phyloP scores from a whole-genome alignment of 768 basidiomycete genomes.

The Fistulinella prunicolor region DNA sequence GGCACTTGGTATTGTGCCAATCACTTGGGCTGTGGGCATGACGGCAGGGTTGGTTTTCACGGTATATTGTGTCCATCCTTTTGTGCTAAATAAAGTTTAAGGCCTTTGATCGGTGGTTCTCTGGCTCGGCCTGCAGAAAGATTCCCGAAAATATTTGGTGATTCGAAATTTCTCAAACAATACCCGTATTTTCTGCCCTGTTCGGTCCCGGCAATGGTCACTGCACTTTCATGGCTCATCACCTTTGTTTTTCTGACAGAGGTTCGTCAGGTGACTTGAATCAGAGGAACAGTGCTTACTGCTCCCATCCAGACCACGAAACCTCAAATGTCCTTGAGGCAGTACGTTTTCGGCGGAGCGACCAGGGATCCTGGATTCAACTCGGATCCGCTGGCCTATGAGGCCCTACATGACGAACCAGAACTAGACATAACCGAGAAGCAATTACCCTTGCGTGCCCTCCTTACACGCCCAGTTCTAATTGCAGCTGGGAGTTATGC shows the following conservation, averaged over 20 bases:
- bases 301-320: conserved; percentile 13
- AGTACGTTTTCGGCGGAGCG: conserved; percentile 18
- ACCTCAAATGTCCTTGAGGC: conserved; percentile 8
- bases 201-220: conserved; percentile 57
- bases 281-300: background rate
- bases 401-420: no score
- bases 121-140: conserved; percentile 63
- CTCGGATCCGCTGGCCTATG: background rate
- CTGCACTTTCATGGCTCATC: conserved; percentile 48
- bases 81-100: conserved; percentile 4
- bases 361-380: background rate
- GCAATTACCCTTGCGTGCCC: conserved; percentile 45
- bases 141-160: conserved; percentile 60
- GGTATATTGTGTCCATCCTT: background rate
- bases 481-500: conserved; percentile 62
- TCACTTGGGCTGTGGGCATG: conserved; percentile 41
- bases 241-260: conserved; percentile 55
- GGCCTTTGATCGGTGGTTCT: conserved; percentile 66
- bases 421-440: no score
- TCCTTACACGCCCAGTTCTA: conserved; percentile 52
- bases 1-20: conserved; percentile 59
- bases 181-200: conserved; percentile 78
- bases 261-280: conserved; percentile 23
- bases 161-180: conserved; percentile 50
- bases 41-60: conserved; percentile 40